A percentile compares a stretch with the other conserved stretches of the same genome.
phyloP scores from a whole-genome alignment of 2,329 filamentous ascomycete species.

The Ceratocystis ficicola region DNA sequence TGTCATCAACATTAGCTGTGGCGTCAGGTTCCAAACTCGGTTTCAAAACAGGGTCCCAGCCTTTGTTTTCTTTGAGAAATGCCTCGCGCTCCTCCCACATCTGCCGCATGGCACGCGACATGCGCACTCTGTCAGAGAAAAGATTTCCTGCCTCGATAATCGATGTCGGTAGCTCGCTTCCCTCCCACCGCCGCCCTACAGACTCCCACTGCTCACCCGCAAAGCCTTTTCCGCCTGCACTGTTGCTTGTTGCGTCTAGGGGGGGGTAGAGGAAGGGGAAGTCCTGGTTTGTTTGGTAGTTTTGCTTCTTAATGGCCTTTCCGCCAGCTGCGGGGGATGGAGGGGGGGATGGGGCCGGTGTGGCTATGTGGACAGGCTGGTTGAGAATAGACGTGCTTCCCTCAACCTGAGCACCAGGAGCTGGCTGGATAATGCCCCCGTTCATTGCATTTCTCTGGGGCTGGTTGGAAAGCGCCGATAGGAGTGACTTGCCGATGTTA shows the following conservation, averaged over 20 bases:
- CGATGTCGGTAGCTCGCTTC: conserved; percentile 84
- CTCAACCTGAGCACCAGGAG: conserved; percentile 42
- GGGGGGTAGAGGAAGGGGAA: conserved; percentile 97
- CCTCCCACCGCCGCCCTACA: conserved; percentile 79
- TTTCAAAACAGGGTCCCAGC: conserved; percentile 55
- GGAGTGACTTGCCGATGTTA: conserved; percentile 76
- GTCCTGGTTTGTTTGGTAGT: conserved; percentile 98
- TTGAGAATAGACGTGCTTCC: conserved; percentile 69
- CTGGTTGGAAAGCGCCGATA: conserved; percentile 73
- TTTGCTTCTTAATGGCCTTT: conserved; percentile 95
- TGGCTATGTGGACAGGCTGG: conserved; percentile 97
- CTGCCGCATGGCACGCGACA: conserved; percentile 82
- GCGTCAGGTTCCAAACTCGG: background rate
- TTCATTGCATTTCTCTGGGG: conserved; percentile 48
- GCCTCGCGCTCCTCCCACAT: conserved; percentile 87
- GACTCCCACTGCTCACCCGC: conserved; percentile 68
- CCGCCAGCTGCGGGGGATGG: conserved; percentile 77
- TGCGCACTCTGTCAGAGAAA: conserved; percentile 79
- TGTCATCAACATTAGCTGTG: conserved; percentile 27
- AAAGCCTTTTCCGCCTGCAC: conserved; percentile 75
- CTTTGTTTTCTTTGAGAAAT: conserved; percentile 84
- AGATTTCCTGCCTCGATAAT: conserved; percentile 90
- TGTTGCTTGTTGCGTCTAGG: conserved; percentile 76
- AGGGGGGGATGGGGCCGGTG: conserved; percentile 86
- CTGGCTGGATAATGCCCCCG: conserved; percentile 49